phyloP scores from a whole-genome alignment of 2,329 filamentous ascomycete species.

The Penicillium brasilianum region DNA sequence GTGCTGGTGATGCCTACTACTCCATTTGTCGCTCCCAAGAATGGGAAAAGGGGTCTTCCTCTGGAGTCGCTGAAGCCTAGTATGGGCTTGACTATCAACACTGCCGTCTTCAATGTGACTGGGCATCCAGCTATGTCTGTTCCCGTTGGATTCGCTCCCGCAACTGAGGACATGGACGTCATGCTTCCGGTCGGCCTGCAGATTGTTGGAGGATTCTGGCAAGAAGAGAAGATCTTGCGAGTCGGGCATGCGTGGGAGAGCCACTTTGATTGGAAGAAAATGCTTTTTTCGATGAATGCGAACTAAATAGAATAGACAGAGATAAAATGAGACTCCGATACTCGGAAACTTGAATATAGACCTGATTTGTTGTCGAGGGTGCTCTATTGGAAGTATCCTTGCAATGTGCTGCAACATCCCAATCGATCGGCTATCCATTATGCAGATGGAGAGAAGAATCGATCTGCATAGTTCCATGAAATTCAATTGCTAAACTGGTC shows the following conservation, averaged over 20 bases:
- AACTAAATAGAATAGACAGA: constrained; percentile 11
- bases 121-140: constrained; percentile 62
- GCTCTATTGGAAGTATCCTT: no score
- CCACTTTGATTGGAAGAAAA: constrained; percentile 32
- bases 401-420: no score
- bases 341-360: not conserved
- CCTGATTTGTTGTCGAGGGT: no score
- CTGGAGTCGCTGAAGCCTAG: constrained; percentile 39
- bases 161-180: constrained; percentile 32
- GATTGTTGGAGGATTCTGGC: constrained; percentile 53
- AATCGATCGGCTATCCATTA: no score
- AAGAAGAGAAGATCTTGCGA: constrained; percentile 34
- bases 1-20: constrained; percentile 49
- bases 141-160: constrained; percentile 54
- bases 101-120: constrained; percentile 62
- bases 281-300: constrained; percentile 11
- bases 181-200: constrained; percentile 60
- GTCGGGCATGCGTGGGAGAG: constrained; percentile 33
- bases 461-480: no score
- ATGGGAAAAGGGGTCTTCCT: constrained; percentile 31
- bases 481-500: not conserved
- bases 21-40: constrained; percentile 33
- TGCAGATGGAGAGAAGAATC: no score
- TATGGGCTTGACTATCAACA: constrained; percentile 62
- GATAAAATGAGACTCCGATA: not conserved